Conservation (phyloP, 2,329 filamentous ascomycete species). For the Verticillium alfalfae region DNA sequence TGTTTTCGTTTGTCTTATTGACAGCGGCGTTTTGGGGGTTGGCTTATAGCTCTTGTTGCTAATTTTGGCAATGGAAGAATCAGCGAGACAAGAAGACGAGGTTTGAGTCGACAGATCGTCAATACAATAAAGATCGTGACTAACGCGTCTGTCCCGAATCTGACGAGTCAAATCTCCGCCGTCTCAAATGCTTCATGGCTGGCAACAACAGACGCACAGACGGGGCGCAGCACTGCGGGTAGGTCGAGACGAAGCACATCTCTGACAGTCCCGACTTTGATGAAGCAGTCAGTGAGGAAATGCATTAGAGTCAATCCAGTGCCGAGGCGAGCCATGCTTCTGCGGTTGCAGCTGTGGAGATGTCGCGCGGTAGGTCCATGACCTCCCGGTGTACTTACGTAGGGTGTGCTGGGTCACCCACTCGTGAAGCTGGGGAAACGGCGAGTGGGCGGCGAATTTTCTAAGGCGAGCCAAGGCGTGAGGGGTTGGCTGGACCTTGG, state of each 20-base stretch:
- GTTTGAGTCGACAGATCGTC: no score
- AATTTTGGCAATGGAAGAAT: no score
- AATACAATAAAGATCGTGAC: no score
- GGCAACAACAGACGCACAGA: constrained; percentile 4
- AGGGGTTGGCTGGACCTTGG: background rate
- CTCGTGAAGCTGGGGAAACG: background rate
- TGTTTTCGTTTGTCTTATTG: background rate
- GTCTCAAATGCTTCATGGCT: background rate
- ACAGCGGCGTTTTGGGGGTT: no score
- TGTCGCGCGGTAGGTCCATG: background rate
- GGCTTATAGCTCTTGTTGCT: no score
- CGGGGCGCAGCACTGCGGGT: constrained; percentile 12
- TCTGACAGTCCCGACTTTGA: constrained; percentile 19
- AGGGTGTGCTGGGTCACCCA: background rate
- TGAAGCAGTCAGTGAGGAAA: background rate
- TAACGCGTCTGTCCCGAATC: no score
- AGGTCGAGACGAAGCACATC: constrained; percentile 31
- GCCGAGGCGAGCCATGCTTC: background rate
- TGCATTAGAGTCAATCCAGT: background rate
- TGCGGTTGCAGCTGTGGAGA: background rate
- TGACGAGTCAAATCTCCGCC: no score
- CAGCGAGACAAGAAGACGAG: no score
- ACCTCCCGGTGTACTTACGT: background rate
- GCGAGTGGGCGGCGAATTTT: background rate
- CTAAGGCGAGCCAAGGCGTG: background rate